Conservation (phyloP, 371 early-diverging fungal species). For the Rhizopus delemar region DNA sequence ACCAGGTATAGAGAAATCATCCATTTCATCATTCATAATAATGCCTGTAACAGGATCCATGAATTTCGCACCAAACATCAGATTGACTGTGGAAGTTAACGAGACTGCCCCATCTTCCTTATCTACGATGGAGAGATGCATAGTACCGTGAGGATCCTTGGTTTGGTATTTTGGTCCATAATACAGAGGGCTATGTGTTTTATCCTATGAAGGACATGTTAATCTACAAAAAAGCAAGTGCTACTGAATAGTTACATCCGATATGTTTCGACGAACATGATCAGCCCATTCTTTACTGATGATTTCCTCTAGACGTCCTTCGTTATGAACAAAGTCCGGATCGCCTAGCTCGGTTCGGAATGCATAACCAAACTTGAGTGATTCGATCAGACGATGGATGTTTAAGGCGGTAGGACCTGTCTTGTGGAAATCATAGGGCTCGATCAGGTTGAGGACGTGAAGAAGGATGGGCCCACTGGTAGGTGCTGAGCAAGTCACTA, state of each 20-base stretch:
- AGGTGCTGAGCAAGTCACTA: constrained; percentile 70
- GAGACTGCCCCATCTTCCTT: constrained; percentile 79
- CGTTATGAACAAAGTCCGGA: constrained; percentile 64
- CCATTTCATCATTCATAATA: constrained; percentile 97
- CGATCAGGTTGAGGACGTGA: constrained; percentile 85
- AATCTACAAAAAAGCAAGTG: background rate
- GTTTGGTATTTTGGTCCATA: constrained; percentile 80
- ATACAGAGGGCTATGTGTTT: constrained; percentile 53
- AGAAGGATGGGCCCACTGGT: constrained; percentile 84
- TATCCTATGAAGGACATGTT: constrained; percentile 21
- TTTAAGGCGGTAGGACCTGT: constrained; percentile 58
- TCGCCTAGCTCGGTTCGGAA: constrained; percentile 83
- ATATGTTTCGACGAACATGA: constrained; percentile 67
- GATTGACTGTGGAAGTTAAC: constrained; percentile 95
- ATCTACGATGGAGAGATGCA: constrained; percentile 93
- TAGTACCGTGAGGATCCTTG: constrained; percentile 92
- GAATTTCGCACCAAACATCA: constrained; percentile 91
- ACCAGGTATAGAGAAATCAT: constrained; percentile 96
- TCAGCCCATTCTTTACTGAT: constrained; percentile 71
- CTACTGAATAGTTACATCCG: constrained; percentile 47
- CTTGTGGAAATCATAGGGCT: constrained; percentile 69
- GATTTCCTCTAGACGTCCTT: constrained; percentile 57
- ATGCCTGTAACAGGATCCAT: constrained; percentile 96
- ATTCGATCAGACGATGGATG: constrained; percentile 84
- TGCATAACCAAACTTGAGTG: constrained; percentile 90